Conservation (phyloP, 169 alveolate species). For the Hammondia hammondi region DNA sequence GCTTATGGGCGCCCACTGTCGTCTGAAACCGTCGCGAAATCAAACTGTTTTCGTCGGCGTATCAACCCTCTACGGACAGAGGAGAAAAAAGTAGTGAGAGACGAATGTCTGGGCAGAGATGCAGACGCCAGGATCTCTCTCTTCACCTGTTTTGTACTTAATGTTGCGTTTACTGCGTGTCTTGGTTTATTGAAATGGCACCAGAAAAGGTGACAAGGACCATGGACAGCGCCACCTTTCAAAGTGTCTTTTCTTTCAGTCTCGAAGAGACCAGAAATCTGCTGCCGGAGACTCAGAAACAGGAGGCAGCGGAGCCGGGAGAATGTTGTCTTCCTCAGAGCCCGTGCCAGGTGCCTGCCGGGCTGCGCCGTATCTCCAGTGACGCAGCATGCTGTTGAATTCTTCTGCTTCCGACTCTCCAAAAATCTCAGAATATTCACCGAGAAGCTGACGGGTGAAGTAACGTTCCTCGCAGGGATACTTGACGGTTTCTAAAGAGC, state of each 20-base stretch:
- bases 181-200: no score
- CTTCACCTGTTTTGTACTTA: no score
- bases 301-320: slow-evolving; percentile 15
- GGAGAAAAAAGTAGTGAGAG: no score
- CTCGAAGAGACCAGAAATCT: slow-evolving; percentile 18
- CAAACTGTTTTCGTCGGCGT: no score
- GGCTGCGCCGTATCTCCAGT: slow-evolving; percentile 68
- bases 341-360: slow-evolving; percentile 42
- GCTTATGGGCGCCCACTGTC: no score
- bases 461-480: slow-evolving; percentile 61
- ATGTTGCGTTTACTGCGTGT: no score
- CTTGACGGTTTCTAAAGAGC: slow-evolving; percentile 60
- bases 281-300: neutral
- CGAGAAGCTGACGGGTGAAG: slow-evolving; percentile 41
- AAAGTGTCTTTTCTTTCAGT: neutral
- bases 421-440: slow-evolving; percentile 45
- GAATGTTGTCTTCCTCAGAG: neutral
- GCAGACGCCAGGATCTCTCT: no score
- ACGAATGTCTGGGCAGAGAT: no score
- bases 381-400: slow-evolving; percentile 37
- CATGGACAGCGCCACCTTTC: no score
- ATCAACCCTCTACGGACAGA: no score
- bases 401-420: slow-evolving; percentile 58
- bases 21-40: no score
- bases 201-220: no score